Conservation (phyloP, 495 filamentous ascomycete species). For the Apodospora peruviana region DNA sequence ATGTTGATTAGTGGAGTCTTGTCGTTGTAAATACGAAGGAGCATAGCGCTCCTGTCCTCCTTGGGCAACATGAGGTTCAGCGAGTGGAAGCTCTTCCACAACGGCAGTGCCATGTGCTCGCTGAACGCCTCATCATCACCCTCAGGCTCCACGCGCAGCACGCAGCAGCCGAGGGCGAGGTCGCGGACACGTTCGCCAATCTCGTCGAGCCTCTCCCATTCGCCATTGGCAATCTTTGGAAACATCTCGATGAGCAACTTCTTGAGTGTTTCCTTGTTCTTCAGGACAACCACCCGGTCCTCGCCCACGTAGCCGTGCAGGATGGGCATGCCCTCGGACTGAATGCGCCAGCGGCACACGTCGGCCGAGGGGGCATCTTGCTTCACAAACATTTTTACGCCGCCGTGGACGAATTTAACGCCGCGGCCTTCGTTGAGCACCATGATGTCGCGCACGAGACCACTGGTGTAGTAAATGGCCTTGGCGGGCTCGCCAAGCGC, state of each 20-base stretch:
- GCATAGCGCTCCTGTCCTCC: constrained; percentile 88
- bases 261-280: constrained; percentile 67
- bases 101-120: constrained; percentile 78
- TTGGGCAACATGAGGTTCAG: constrained; percentile 97
- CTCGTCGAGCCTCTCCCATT: constrained; percentile 73
- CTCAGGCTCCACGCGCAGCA: constrained; percentile 72
- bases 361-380: constrained; percentile 82
- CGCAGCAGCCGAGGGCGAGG: constrained; percentile 86
- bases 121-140: constrained; percentile 62
- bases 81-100: constrained; percentile 83
- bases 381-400: constrained; percentile 97
- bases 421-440: constrained; percentile 76
- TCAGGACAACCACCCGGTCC: constrained; percentile 65
- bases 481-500: constrained; percentile 73
- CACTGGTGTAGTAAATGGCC: constrained; percentile 90
- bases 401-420: constrained; percentile 92
- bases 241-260: constrained; percentile 91
- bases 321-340: constrained; percentile 85
- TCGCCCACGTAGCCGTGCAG: constrained; percentile 83
- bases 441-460: constrained; percentile 78
- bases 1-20: constrained; percentile 62
- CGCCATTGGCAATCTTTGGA: constrained; percentile 64
- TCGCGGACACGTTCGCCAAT: constrained; percentile 77
- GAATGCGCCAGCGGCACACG: constrained; percentile 89
- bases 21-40: constrained; percentile 86